A percentile compares a stretch with the other conserved stretches of the same genome.
phyloP scores from a whole-genome alignment of 371 early-diverging fungal genomes.

The Haplosporangium sp. region DNA sequence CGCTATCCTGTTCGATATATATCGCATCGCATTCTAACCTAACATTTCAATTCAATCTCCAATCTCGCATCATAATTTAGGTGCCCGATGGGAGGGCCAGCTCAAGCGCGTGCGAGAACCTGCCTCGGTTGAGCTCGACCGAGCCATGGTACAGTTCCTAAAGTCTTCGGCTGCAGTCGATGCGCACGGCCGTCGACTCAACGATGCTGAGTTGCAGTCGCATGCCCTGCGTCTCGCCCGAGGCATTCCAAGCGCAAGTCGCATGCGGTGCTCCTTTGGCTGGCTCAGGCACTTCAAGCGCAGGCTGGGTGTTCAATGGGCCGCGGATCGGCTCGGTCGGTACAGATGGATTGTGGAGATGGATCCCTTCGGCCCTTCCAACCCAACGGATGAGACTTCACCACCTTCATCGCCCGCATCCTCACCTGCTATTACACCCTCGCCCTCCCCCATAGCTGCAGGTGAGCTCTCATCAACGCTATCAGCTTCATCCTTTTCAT shows the following conservation, averaged over 20 bases:
- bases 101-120: conserved; percentile 53
- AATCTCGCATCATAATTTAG: conserved; percentile 16
- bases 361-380: conserved; percentile 14
- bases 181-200: conserved; percentile 49
- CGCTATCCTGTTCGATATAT: neutral
- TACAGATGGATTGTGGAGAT: conserved; percentile 41
- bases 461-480: neutral
- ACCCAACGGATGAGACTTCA: neutral
- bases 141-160: conserved; percentile 48
- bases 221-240: conserved; percentile 45
- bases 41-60: neutral
- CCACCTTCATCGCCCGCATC: neutral
- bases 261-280: conserved; percentile 50
- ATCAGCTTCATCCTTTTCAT: neutral
- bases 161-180: conserved; percentile 37
- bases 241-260: conserved; percentile 33
- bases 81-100: conserved; percentile 46
- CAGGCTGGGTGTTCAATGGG: conserved; percentile 47
- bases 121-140: conserved; percentile 49
- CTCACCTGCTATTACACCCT: no score
- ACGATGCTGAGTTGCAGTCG: conserved; percentile 47
- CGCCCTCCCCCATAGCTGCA: neutral
- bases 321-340: conserved; percentile 40
- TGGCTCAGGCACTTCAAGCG: conserved; percentile 53
- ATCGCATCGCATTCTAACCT: neutral